Evolutionary conservation across 2,329 filamentous ascomycete species (phyloP), one percentile per base, ranked within the genome.

Genomic region (Dendrostoma leiphaemia): DNA sequence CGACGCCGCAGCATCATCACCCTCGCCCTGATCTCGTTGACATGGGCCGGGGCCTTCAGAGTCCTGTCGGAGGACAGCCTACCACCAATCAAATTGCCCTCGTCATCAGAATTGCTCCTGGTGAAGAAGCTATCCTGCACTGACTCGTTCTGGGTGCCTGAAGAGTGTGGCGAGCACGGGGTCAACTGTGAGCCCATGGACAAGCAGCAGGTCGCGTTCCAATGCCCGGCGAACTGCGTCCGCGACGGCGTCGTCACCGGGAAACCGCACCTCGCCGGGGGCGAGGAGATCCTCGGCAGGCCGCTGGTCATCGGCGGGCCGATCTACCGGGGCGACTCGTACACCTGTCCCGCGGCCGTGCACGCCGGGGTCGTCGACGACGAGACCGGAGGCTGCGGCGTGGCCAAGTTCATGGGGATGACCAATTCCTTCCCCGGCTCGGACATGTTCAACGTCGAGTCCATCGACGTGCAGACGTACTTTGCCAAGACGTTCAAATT

Each of bases 401-500:
- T 90, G 2, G 76, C 88, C 29, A 79, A 83, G 52, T 77, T 94
- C 32, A 78, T 89, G 24, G 92, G 91, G 21, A 79, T 85, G 52
- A 81, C 84, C 53, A 74, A 79, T 52, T 74, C 80, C 44, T 96
- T 85, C 64, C 71, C 79, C 31, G 78, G 81, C 37, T 85, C 86
- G 9, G 80, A 82, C 46, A 78, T 78, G 19, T 78, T 95, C 64
- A 90, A 87, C 48, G 90, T 97, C 59, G 72, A 75, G 26, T 96
- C 91, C 59, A 76, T 90, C 49, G 80, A 72, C 3, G 97, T 99
- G 65, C 83, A 91, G 59, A 93, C 91, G 0, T 91, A 90, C 61
- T 99, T 99, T 64, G 93, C 94, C 1, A 85, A 90, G 31, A 86
- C 91, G 0, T 97, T 90, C 68, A 83, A 83, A 19, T 97, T 99